phyloP scores from a whole-genome alignment of 306 rosid genomes.

The Ormosia emarginata region DNA sequence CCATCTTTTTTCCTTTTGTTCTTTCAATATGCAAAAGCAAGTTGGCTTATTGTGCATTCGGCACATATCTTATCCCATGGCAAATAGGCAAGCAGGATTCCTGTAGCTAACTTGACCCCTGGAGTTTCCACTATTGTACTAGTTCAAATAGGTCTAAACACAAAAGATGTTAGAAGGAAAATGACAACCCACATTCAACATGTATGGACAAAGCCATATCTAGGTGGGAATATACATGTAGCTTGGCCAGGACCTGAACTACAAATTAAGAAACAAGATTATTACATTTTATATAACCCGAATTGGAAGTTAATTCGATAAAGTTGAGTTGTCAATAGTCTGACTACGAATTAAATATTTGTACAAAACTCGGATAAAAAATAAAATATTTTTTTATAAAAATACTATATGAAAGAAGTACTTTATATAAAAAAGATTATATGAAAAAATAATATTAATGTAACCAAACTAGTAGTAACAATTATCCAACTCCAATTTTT shows the following conservation, averaged over 20 bases:
- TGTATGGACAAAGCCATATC: not conserved
- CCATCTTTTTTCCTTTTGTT: not conserved
- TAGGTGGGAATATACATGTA: not conserved
- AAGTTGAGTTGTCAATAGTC: no score
- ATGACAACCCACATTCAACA: not conserved
- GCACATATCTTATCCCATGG: slow-evolving; percentile 19
- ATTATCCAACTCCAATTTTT: no score
- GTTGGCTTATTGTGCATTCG: not conserved
- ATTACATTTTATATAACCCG: no score
- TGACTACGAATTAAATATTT: no score
- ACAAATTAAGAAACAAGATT: not conserved
- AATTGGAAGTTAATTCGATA: no score
- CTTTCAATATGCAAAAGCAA: not conserved
- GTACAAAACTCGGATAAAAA: no score
- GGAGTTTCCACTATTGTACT: not conserved
- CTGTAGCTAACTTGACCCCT: not conserved
- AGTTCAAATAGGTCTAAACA: not conserved
- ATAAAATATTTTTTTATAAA: no score
- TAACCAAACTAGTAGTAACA: no score
- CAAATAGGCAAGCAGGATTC: not conserved
- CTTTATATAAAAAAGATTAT: no score
- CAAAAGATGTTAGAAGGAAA: not conserved
- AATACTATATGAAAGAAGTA: no score
- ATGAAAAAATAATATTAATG: no score
- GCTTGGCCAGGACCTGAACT: not conserved